Evolutionary conservation across 148 eudicot species (phyloP).

Genomic region (Rhododendron kiyosumense): DNA sequence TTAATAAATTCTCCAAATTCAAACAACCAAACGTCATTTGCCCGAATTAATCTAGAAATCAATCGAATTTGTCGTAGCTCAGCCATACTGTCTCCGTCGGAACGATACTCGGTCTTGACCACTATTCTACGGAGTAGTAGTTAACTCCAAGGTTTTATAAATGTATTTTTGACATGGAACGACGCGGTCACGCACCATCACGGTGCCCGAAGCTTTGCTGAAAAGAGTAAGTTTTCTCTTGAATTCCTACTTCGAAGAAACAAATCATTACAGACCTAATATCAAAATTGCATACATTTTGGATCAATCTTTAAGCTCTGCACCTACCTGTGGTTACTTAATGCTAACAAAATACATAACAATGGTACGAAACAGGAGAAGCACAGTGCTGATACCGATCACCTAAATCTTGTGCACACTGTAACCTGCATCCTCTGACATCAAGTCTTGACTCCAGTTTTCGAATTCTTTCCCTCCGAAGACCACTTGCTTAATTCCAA

Average conservation of each 20-base stretch:
- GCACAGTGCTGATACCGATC: not conserved
- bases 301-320: not conserved
- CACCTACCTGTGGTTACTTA: not conserved
- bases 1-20: too few species aligned
- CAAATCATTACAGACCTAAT: not conserved
- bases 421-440: conserved; percentile 60
- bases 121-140: too few species aligned
- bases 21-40: too few species aligned
- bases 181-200: not conserved
- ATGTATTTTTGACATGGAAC: too few species aligned
- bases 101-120: too few species aligned
- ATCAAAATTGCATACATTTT: not conserved
- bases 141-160: too few species aligned
- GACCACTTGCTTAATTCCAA: conserved; percentile 87
- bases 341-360: not conserved
- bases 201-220: not conserved
- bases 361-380: not conserved
- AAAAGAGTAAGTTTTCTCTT: not conserved
- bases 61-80: too few species aligned
- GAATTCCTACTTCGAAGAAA: not conserved
- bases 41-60: too few species aligned
- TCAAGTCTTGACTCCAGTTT: conserved; percentile 68
- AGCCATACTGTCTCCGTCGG: too few species aligned
- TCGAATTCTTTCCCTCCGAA: conserved; percentile 85
- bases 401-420: conserved; percentile 63